Base-by-base conservation (phyloP, 176 grass and related monocot species). In the Cymbopogon citratus region DNA sequence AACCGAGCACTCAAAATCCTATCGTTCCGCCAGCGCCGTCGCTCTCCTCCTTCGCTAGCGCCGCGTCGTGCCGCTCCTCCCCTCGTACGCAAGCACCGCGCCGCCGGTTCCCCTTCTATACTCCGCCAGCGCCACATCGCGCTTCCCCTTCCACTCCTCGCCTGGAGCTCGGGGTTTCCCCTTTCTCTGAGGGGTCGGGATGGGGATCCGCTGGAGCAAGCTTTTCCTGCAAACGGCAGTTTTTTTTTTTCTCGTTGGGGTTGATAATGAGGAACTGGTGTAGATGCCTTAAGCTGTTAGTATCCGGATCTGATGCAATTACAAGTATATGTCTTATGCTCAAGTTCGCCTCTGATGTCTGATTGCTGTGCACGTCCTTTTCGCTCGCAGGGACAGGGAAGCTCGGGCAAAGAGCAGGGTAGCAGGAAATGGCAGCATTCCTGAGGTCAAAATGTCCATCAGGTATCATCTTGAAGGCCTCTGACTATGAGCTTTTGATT, bases 381-480 rank as follows among this genome's bases (percentile, higher is more conserved):
- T 39, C 3, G 3, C 2, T 59, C 59, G 35, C 57, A 85, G 87
- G 78, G 6, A 28, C 57, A 85, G 87, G 78, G 6, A 28, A 26
- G 14, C 21, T 12, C 24, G 3, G 33, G 40, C 15, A 9, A 24
- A 44, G 43, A 3, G 40, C 18, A 44, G 9, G 16, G 10, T 19
- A 15, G 5, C 63, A 72, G 10, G 71, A 72, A 46, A 91, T 91
- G 89, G 89, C 75, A 9, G 81, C 89, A 25, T 73, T 84, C 13
- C 56, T 91, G 44, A 91, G 81, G 73, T 91, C 89, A 10, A 88
- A 79, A 72, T 91, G 77, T 56, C 81, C 85, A 1, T 69, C 85
- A 85, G 89, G 89, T 91, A 81, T 11, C n/a, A 21, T 4, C 21
- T 38, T 34, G 9, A 9, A 3, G 1, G 2, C 13, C 3, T 59